phyloP scores from a whole-genome alignment of 1,139 yeast species.

The Geotrichum armillariae region DNA sequence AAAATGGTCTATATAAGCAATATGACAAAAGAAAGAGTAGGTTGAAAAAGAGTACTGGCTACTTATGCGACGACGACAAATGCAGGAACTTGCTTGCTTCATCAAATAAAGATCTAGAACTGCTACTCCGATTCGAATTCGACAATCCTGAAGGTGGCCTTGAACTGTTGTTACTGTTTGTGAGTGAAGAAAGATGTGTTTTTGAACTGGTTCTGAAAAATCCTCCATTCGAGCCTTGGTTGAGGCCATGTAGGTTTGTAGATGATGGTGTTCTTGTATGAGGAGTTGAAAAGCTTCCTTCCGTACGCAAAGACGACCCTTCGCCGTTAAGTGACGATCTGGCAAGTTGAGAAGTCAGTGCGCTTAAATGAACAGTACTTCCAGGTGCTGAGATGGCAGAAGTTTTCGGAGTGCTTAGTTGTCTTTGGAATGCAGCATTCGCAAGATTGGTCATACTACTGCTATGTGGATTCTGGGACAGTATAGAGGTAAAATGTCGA shows the following conservation, averaged over 20 bases:
- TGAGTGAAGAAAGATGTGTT: conserved; percentile 13
- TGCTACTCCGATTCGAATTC: conserved; percentile 8
- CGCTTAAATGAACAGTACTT: conserved; percentile 9
- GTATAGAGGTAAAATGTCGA: neutral
- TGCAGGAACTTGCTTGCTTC: conserved; percentile 21
- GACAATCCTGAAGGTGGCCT: neutral
- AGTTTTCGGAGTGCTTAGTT: neutral
- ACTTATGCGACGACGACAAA: too few relatives aligned
- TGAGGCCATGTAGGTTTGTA: conserved; percentile 5
- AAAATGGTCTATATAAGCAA: too few relatives aligned
- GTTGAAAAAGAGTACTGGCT: too few relatives aligned
- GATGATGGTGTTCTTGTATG: conserved; percentile 10
- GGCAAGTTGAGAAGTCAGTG: conserved; percentile 11
- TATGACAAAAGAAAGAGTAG: too few relatives aligned
- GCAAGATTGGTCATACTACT: neutral
- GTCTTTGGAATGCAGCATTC: conserved; percentile 4
- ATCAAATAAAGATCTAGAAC: conserved; percentile 16
- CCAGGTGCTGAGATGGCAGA: conserved; percentile 11
- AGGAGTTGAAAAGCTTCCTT: conserved; percentile 2
- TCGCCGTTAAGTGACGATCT: neutral
- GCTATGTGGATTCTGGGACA: neutral
- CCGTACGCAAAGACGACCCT: neutral
- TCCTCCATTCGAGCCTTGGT: conserved; percentile 3
- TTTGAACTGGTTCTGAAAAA: conserved; percentile 14
- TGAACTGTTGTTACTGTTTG: neutral